phyloP scores from a whole-genome alignment of 495 filamentous ascomycete species.

The Talaromyces adpressus region DNA sequence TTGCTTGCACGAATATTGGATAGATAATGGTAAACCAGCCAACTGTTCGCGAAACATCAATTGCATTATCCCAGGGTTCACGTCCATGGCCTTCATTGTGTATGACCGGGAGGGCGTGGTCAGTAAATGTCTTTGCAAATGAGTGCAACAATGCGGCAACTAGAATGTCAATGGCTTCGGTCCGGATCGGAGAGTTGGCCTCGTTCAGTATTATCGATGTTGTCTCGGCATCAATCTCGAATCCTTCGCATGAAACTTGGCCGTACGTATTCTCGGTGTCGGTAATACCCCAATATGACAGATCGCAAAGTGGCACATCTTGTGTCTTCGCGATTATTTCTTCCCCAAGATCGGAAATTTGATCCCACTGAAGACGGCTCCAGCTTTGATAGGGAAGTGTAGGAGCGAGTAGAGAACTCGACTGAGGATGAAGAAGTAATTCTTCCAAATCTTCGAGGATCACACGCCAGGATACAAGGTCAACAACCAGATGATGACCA shows the following conservation, averaged over 20 bases:
- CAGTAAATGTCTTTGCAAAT: constrained; percentile 41
- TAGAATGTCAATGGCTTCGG: constrained; percentile 48
- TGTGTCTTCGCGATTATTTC: constrained; percentile 19
- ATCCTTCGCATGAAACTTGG: constrained; percentile 36
- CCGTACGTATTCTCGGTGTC: constrained; percentile 37
- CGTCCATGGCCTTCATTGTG: constrained; percentile 52
- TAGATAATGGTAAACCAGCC: constrained; percentile 58
- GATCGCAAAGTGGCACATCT: constrained; percentile 22
- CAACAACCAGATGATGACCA: constrained; percentile 62
- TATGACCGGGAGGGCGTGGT: constrained; percentile 47
- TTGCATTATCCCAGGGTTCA: constrained; percentile 40
- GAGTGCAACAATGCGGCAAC: constrained; percentile 44
- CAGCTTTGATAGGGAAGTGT: constrained; percentile 60
- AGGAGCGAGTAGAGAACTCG: constrained; percentile 19
- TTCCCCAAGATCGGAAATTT: constrained; percentile 17
- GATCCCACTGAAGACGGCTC: constrained; percentile 42
- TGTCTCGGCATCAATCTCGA: constrained; percentile 38
- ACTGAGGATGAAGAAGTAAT: constrained; percentile 41
- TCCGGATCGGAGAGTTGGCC: constrained; percentile 40
- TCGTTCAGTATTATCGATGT: constrained; percentile 36
- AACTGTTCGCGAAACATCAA: constrained; percentile 52
- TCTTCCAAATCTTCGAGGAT: constrained; percentile 63
- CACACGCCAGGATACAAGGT: constrained; percentile 64
- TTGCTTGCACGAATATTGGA: constrained; percentile 30
- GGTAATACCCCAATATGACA: constrained; percentile 48